Base-by-base conservation (phyloP, 2,329 filamentous ascomycete genomes). In the Sporothrix globosa region DNA sequence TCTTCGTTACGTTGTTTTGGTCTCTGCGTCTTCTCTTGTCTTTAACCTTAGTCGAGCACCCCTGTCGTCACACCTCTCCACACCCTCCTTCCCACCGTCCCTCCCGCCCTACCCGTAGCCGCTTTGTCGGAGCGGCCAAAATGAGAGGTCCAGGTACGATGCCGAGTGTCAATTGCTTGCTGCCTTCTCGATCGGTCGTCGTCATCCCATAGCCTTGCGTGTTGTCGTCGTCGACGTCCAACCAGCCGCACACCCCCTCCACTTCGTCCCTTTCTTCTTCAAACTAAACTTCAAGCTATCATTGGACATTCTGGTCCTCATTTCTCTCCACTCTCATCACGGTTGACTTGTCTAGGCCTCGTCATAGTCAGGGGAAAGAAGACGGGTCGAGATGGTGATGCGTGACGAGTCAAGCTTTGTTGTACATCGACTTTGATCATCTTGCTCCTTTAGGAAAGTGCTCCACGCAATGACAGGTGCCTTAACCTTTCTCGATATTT, bases 31-130 rank as follows among this genome's bases (percentile, higher is more conserved):
- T 14, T 56, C n/a, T 67, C 34, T 67, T 67, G 27, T 46, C 11
- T 50, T 53, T 52, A 13, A 19, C 58, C 6, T 67, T 53, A 58
- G 10, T 48, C 27, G 10, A 17, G 11, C 24, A 56, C 27, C 44
- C 61, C 61, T 66, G 61, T 52, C 17, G 21, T 48, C 44, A 34
- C 61, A 66, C 34, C 61, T n/a, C 41, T 50, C 61, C 61, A 66
- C 61, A 50, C 61, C 61, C n/a, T 48, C 41, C 27, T 66, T 41
- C 27, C 5, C 41, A 53, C 34, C 34, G 14, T 39, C 67, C 39
- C 50, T 58, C 53, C 67, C 53, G 53, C 50, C 24, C 41, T 44
- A 60, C 67, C 67, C 67, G 67, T 68, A 68, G 53, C 67, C 67
- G 67, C 53, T 34, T 56, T 41, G 6, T 68, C 39, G 24, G 66